Conservation (phyloP, 306 rosid genomes). For the Inga leiocalycina region DNA sequence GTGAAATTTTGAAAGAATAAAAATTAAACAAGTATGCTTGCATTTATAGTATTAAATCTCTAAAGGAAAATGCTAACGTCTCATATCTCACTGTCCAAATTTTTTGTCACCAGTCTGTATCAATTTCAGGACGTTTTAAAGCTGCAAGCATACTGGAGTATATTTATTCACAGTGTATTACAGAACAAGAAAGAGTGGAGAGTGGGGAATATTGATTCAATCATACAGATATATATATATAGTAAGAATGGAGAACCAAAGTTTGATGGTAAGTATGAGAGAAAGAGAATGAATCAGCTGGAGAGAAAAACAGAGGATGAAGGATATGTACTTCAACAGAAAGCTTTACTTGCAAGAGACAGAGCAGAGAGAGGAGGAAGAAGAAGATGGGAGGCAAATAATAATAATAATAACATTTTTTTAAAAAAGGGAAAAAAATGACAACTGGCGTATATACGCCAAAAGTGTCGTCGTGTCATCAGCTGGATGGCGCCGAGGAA, state of each 20-base stretch:
- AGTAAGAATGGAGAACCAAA: not conserved
- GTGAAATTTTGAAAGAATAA: not conserved
- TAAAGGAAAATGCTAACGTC: not conserved
- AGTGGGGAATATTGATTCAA: not conserved
- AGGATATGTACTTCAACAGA: conserved; percentile 50
- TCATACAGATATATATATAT: not conserved
- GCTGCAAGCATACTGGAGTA: not conserved
- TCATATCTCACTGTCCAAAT: not conserved
- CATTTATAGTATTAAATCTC: not conserved
- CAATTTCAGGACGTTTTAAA: not conserved
- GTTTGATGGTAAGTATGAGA: conserved; percentile 12
- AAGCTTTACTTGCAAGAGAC: conserved; percentile 34
- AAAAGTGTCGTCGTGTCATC: conserved; percentile 42
- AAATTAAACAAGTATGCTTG: not conserved
- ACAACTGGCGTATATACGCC: conserved; percentile 35
- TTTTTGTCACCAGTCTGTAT: not conserved
- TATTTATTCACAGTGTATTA: not conserved
- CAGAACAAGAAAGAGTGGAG: not conserved
- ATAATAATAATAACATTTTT: not conserved
- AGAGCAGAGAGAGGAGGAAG: not conserved
- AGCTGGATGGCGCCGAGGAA: conserved; percentile 52
- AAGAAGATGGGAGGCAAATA: not conserved
- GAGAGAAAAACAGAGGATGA: not conserved
- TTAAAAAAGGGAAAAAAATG: not conserved
- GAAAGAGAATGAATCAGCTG: not conserved